These are phyloP conservation scores for Diaporthe vaccinii DNA, from an alignment of 2,329 filamentous ascomycete species.

Conservation along the genomic window DNA sequence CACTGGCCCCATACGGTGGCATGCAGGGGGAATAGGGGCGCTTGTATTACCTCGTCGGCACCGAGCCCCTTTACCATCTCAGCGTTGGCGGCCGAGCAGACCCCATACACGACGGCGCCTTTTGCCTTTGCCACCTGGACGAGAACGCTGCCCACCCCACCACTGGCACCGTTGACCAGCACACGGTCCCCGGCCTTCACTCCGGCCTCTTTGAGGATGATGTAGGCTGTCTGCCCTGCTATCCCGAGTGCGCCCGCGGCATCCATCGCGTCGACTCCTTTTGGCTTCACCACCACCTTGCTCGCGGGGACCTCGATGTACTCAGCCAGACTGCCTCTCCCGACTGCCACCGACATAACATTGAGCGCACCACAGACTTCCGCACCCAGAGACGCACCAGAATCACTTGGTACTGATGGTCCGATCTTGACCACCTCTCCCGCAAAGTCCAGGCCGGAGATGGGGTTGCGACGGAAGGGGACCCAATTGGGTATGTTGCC, in stretches of 20 bases:
- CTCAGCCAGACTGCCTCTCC: constrained; percentile 52
- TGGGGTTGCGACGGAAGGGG: constrained; percentile 49
- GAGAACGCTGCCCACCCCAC: constrained; percentile 62
- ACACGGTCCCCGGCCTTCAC: constrained; percentile 49
- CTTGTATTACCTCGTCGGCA: constrained; percentile 58
- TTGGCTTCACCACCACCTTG: constrained; percentile 48
- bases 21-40: not conserved
- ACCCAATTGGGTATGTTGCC: constrained; percentile 47
- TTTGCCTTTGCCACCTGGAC: constrained; percentile 60
- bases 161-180: constrained; percentile 65
- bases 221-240: constrained; percentile 51
- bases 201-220: constrained; percentile 46
- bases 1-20: too few relatives aligned
- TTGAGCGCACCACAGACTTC: constrained; percentile 51
- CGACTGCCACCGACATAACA: constrained; percentile 45
- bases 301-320: constrained; percentile 51
- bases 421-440: constrained; percentile 51
- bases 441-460: constrained; percentile 52
- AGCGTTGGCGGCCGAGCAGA: constrained; percentile 62
- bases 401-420: constrained; percentile 37
- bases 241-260: constrained; percentile 52
- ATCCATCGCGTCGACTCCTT: constrained; percentile 41
- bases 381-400: constrained; percentile 45
- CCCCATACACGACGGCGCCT: constrained; percentile 58
- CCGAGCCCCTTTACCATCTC: constrained; percentile 61